Evolutionary conservation across 2,329 filamentous ascomycete genomes (phyloP).

Genomic region (Alternaria sp.): DNA sequence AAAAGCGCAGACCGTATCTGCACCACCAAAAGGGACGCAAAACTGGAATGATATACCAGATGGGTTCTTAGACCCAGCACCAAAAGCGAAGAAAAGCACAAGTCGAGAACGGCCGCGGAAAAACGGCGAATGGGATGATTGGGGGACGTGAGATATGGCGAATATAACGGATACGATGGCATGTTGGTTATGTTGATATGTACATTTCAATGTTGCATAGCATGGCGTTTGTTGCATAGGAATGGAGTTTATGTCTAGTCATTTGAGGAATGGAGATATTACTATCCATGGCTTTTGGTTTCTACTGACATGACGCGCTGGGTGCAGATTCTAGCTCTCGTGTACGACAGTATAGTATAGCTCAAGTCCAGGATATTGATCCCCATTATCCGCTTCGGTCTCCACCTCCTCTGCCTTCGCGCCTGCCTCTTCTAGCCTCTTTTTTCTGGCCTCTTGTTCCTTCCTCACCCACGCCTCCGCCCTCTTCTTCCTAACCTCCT

Average conservation of each 20-base stretch:
- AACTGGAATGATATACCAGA: slow-evolving; percentile 60
- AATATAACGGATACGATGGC: slow-evolving; percentile 11
- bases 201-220: slow-evolving; percentile 20
- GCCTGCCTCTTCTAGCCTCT: no score
- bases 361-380: no score
- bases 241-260: background rate
- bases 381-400: no score
- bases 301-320: background rate
- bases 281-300: background rate
- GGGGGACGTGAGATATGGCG: slow-evolving; percentile 12
- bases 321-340: background rate
- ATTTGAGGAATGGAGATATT: background rate
- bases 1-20: slow-evolving; percentile 14
- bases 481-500: no score
- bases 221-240: slow-evolving; percentile 8
- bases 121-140: slow-evolving; percentile 42
- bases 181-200: slow-evolving; percentile 14
- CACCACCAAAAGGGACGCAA: slow-evolving; percentile 30
- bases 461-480: no score
- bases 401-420: no score
- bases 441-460: no score
- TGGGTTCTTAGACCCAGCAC: slow-evolving; percentile 45
- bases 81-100: slow-evolving; percentile 35
- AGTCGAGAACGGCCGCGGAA: slow-evolving; percentile 37
- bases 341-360: no score